Percentiles rank a stretch among this genome's conserved stretches.
Evolutionary conservation across 2,329 filamentous ascomycete genomes (phyloP).

Genomic region (Colletotrichum sp.): DNA sequence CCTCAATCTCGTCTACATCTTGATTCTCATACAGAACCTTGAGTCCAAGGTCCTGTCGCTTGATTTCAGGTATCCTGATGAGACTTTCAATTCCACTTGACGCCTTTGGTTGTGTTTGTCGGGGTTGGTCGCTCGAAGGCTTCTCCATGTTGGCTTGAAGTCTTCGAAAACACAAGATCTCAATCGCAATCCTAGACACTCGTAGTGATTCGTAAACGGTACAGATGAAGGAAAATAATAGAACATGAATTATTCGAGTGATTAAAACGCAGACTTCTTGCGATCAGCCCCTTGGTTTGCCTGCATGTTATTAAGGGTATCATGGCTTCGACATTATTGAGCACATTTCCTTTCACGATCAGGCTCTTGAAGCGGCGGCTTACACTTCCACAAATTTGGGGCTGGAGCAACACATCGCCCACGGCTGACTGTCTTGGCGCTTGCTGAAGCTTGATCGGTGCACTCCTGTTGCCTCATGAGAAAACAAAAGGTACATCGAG

Average conservation of each 20-base stretch:
- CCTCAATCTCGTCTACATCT: neutral
- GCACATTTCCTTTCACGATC: neutral
- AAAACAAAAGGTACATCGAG: neutral
- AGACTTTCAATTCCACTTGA: neutral
- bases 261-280: accelerated
- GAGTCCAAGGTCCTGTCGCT: neutral
- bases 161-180: neutral
- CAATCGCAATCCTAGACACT: neutral
- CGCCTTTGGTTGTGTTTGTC: neutral
- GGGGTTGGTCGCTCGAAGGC: neutral
- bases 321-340: neutral
- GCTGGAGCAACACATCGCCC: neutral
- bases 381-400: neutral
- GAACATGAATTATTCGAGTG: neutral
- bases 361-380: neutral
- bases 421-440: neutral
- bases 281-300: neutral
- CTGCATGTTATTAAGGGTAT: neutral
- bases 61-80: neutral
- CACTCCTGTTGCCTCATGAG: neutral
- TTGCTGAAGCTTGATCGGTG: neutral
- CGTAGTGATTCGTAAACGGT: neutral
- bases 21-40: neutral
- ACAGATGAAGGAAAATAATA: neutral
- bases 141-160: neutral